These are phyloP conservation scores for Globisporangium sylvaticum DNA, from an alignment of 352 stramenopile genomes.

Conservation along the genomic window DNA sequence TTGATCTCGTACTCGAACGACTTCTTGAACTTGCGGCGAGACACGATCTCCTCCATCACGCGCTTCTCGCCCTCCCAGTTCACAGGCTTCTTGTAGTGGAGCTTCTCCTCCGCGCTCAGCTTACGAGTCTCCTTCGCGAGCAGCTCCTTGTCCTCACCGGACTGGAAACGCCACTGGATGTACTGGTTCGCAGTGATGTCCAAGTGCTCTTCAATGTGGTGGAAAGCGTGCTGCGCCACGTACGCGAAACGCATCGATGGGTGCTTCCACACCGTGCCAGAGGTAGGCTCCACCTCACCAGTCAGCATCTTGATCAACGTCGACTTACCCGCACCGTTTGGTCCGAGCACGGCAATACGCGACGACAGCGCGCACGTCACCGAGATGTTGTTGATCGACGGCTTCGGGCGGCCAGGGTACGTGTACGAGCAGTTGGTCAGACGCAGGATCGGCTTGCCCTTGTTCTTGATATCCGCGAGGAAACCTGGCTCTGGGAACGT, in stretches of 20 bases:
- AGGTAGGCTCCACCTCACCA: constrained; percentile 73
- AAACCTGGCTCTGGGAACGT: constrained; percentile 86
- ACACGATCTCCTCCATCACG: constrained; percentile 88
- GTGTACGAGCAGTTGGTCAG: constrained; percentile 82
- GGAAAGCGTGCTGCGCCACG: constrained; percentile 96
- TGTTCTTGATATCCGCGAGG: constrained; percentile 89
- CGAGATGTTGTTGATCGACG: constrained; percentile 81
- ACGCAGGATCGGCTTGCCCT: constrained; percentile 89
- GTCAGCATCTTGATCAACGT: constrained; percentile 95
- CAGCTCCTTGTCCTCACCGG: constrained; percentile 86
- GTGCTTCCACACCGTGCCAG: constrained; percentile 81
- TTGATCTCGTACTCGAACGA: constrained; percentile 97
- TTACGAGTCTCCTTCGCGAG: constrained; percentile 92
- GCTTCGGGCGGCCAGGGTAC: constrained; percentile 76
- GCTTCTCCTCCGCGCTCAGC: constrained; percentile 91
- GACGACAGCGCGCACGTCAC: constrained; percentile 77
- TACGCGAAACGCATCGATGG: constrained; percentile 92
- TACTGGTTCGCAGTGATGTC: constrained; percentile 95
- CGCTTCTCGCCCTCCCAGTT: constrained; percentile 92
- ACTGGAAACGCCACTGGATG: constrained; percentile 97
- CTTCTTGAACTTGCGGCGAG: constrained; percentile 93
- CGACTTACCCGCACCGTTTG: constrained; percentile 94
- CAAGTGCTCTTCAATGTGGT: constrained; percentile 97
- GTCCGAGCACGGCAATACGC: constrained; percentile 79
- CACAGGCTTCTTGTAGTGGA: constrained; percentile 92